These are phyloP conservation scores for Zasmidium citrigriseum DNA, from an alignment of 2,329 filamentous ascomycete genomes.

Conservation along the genomic window DNA sequence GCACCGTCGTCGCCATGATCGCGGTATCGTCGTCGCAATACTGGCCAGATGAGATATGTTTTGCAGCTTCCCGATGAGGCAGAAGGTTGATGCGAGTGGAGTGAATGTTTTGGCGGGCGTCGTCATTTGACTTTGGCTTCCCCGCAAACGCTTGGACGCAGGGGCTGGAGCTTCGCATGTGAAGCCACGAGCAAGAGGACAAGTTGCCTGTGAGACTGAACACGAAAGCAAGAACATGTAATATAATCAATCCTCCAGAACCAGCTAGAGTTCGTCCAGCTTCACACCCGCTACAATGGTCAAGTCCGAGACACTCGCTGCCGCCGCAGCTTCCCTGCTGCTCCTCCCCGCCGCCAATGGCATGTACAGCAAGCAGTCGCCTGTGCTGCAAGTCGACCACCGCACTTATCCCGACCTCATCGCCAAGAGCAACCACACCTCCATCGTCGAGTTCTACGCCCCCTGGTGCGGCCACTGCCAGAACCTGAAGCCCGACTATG, in stretches of 20 bases:
- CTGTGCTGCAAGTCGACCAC: constrained; percentile 78
- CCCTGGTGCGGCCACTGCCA: constrained; percentile 98
- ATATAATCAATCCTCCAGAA: not conserved
- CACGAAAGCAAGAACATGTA: not conserved
- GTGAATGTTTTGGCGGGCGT: constrained; percentile 6
- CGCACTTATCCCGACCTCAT: constrained; percentile 82
- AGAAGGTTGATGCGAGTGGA: not conserved
- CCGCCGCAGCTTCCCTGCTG: constrained; percentile 65
- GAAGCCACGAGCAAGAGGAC: constrained; percentile 14
- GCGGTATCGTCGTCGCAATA: not conserved
- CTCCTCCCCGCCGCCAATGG: constrained; percentile 68
- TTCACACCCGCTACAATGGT: constrained; percentile 18
- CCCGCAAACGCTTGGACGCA: constrained; percentile 1
- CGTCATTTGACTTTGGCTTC: not conserved
- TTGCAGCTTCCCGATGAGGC: not conserved
- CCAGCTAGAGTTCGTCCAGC: not conserved
- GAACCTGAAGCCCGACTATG: constrained; percentile 92
- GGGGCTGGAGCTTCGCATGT: constrained; percentile 1
- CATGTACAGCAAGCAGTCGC: constrained; percentile 83
- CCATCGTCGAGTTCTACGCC: constrained; percentile 71
- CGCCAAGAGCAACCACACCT: constrained; percentile 82
- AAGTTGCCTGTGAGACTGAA: constrained; percentile 14
- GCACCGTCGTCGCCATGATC: constrained; percentile 71
- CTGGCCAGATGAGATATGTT: not conserved
- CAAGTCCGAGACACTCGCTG: constrained; percentile 44